Conservation (phyloP, 805 yeast genomes). For the Spathaspora passalidarum region DNA sequence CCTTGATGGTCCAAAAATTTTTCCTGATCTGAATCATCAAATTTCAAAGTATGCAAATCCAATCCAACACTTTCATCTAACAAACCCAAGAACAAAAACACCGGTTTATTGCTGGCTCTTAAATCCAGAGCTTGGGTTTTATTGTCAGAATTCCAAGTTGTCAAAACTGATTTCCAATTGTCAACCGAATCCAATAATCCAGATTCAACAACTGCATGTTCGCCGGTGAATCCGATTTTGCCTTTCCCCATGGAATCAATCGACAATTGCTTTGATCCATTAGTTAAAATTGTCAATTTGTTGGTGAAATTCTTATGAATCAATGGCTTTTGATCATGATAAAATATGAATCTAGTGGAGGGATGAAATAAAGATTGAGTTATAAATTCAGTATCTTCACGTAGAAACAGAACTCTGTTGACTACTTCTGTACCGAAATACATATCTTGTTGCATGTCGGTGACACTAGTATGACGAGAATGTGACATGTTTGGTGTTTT, state of each 20-base stretch:
- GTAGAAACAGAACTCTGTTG: constrained; percentile 61
- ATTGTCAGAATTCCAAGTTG: constrained; percentile 31
- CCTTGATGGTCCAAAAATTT: constrained; percentile 43
- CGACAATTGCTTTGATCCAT: constrained; percentile 30
- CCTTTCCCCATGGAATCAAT: not conserved
- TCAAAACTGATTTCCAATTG: constrained; percentile 13
- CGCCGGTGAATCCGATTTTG: constrained; percentile 7
- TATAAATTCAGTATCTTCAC: constrained; percentile 55
- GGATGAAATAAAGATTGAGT: constrained; percentile 41
- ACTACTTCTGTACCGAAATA: constrained; percentile 52
- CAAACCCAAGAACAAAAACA: constrained; percentile 43
- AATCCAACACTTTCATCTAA: constrained; percentile 45
- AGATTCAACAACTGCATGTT: not conserved
- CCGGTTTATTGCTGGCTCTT: constrained; percentile 33
- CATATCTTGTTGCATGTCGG: constrained; percentile 16
- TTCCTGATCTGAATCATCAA: constrained; percentile 21
- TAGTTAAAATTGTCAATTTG: constrained; percentile 34
- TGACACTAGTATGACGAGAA: not conserved
- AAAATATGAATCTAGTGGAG: constrained; percentile 49
- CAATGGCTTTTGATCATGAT: constrained; percentile 28
- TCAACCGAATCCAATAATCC: constrained; percentile 6
- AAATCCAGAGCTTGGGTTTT: constrained; percentile 37
- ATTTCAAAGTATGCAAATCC: constrained; percentile 27
- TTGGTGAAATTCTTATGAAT: constrained; percentile 25
- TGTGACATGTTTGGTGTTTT: not conserved